Conservation (phyloP, 2,329 filamentous ascomycete species). For the Botryotinia globosa region DNA sequence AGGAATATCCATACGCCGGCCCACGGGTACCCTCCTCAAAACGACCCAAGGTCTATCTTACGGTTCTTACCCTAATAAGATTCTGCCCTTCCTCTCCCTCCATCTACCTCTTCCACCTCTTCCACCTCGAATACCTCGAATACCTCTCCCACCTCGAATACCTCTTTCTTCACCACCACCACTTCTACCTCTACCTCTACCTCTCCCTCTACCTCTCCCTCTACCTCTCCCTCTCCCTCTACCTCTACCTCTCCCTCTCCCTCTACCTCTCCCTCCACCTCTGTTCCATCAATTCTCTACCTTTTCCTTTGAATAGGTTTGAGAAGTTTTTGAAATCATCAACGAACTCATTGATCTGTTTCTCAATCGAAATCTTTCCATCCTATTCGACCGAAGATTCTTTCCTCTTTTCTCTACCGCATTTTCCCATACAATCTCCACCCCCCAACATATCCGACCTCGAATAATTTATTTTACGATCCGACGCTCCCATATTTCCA, state of each 20-base stretch:
- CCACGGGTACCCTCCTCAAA: background rate
- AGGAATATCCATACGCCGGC: background rate
- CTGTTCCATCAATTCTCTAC: background rate
- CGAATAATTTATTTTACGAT: background rate
- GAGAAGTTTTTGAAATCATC: background rate
- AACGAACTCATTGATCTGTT: background rate
- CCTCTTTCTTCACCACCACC: no score
- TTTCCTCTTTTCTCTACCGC: background rate
- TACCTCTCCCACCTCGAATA: no score
- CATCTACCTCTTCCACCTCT: background rate
- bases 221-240: no score
- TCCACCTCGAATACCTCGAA: no score
- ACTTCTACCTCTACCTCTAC: background rate
- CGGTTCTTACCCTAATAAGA: background rate
- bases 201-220: no score
- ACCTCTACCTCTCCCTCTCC: no score
- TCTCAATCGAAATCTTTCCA: background rate
- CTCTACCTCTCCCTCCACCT: no score
- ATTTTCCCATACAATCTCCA: background rate
- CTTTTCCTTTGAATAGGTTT: background rate
- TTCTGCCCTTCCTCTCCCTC: background rate
- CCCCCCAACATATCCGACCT: background rate
- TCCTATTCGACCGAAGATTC: background rate
- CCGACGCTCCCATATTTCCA: background rate
- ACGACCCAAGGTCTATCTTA: background rate